phyloP scores from a whole-genome alignment of 2,329 filamentous ascomycete genomes.

The Onygena corvina region DNA sequence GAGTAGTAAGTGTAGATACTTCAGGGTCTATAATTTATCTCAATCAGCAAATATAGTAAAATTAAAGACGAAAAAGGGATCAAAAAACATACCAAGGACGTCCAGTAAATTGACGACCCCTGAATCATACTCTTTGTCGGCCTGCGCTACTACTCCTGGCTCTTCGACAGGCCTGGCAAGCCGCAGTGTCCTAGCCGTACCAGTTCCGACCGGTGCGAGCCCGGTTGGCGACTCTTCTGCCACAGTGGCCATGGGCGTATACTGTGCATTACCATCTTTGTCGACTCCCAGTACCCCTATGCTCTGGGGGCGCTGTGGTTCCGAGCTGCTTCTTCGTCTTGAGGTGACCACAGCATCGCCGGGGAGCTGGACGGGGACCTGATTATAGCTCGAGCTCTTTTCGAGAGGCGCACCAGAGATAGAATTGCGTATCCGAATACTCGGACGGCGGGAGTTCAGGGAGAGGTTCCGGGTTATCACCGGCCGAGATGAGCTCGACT shows the following conservation, averaged over 20 bases:
- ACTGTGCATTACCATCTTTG: conserved; percentile 18
- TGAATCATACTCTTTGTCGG: conserved; percentile 43
- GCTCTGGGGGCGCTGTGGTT: conserved; percentile 28
- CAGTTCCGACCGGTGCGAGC: background rate
- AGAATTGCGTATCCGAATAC: conserved; percentile 14
- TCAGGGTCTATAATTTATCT: conserved; percentile 55
- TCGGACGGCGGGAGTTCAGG: conserved; percentile 13
- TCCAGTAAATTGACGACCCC: conserved; percentile 57
- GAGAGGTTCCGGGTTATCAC: background rate
- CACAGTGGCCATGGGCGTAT: conserved; percentile 23
- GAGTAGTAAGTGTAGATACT: conserved; percentile 66
- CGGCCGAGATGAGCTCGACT: background rate
- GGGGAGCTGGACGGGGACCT: background rate
- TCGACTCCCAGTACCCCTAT: conserved; percentile 20
- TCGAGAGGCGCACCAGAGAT: background rate
- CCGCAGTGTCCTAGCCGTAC: background rate
- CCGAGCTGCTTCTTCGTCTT: conserved; percentile 32
- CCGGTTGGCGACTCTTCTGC: conserved; percentile 23
- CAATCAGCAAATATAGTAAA: conserved; percentile 12
- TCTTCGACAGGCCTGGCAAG: conserved; percentile 23
- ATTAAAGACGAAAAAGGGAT: background rate
- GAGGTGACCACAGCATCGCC: conserved; percentile 10
- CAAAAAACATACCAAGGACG: conserved; percentile 47
- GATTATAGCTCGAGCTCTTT: background rate
- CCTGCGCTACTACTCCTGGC: conserved; percentile 18